phyloP scores from a whole-genome alignment of 2,329 filamentous ascomycete genomes.

The Fusarium palustre region DNA sequence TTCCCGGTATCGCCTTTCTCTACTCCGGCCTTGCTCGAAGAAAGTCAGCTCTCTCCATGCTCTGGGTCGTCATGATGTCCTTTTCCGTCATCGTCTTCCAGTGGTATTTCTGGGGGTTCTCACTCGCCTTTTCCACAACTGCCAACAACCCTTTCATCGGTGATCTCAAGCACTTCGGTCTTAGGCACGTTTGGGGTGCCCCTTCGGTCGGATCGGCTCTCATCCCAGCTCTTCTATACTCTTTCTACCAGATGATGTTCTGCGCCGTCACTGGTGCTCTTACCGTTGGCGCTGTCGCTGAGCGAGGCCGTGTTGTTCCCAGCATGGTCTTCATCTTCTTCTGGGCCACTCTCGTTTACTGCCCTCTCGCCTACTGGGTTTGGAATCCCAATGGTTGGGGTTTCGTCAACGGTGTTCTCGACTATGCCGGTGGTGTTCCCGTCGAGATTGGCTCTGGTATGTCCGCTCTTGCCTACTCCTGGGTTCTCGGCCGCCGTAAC shows the following conservation, averaged over 20 bases:
- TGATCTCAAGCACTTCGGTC: slow-evolving; percentile 87
- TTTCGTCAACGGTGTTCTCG: slow-evolving; percentile 89
- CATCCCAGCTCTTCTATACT: slow-evolving; percentile 89
- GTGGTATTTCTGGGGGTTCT: slow-evolving; percentile 99
- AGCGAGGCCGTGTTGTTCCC: slow-evolving; percentile 91
- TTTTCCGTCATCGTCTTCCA: slow-evolving; percentile 93
- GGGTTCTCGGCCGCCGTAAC: slow-evolving; percentile 94
- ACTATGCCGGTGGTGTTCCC: slow-evolving; percentile 95
- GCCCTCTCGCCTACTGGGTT: slow-evolving; percentile 94
- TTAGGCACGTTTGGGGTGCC: slow-evolving; percentile 83
- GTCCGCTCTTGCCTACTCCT: slow-evolving; percentile 93
- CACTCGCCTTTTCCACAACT: slow-evolving; percentile 85
- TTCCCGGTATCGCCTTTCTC: slow-evolving; percentile 95
- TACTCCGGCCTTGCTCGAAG: slow-evolving; percentile 97
- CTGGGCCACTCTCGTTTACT: slow-evolving; percentile 98
- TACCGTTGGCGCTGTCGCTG: slow-evolving; percentile 89
- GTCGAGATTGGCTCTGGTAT: slow-evolving; percentile 97
- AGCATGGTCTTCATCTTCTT: slow-evolving; percentile 95
- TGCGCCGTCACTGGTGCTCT: slow-evolving; percentile 93
- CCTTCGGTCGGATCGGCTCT: slow-evolving; percentile 92
- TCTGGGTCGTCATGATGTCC: slow-evolving; percentile 97
- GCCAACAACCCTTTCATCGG: slow-evolving; percentile 93
- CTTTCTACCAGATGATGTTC: slow-evolving; percentile 99
- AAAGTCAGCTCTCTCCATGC: slow-evolving; percentile 96
- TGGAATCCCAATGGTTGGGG: slow-evolving; percentile 97